phyloP scores from a whole-genome alignment of 1,284 basidiomycete species.

The Filobasidium uniguttulatum region DNA sequence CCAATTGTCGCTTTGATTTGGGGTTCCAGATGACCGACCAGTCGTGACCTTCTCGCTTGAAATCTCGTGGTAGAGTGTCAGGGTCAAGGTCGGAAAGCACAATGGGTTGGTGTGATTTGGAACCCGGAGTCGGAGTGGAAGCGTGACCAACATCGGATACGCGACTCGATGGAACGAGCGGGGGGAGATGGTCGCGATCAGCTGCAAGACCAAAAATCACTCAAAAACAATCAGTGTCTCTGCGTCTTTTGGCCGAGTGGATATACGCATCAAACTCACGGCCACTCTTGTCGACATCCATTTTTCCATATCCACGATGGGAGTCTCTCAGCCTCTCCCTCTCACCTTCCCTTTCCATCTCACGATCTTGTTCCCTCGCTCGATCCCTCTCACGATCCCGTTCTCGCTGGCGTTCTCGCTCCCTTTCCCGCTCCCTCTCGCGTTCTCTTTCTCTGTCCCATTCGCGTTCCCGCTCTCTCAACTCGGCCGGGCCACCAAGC shows the following conservation, averaged over 20 bases:
- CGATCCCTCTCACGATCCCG: conserved; percentile 17
- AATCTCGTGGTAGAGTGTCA: conserved; percentile 41
- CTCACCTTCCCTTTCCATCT: conserved; percentile 17
- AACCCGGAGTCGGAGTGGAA: conserved; percentile 8
- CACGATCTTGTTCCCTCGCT: conserved; percentile 13
- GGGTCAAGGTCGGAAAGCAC: conserved; percentile 40
- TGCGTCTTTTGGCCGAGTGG: not conserved
- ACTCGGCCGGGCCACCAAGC: conserved; percentile 19
- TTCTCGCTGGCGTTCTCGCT: conserved; percentile 22
- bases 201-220: not conserved
- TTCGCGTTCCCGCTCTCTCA: conserved; percentile 23
- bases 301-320: conserved; percentile 19
- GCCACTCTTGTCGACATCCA: conserved; percentile 15
- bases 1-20: conserved; percentile 61
- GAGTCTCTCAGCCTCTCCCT: conserved; percentile 23
- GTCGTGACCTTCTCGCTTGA: conserved; percentile 70
- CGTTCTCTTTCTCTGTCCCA: conserved; percentile 15
- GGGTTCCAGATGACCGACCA: conserved; percentile 95
- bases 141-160: conserved; percentile 9
- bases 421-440: conserved; percentile 15
- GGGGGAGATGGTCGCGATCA: conserved; percentile 1
- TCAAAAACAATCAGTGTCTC: not conserved
- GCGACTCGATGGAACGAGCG: not conserved
- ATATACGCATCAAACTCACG: conserved; percentile 10
- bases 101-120: conserved; percentile 25